A percentile compares a stretch with the other conserved stretches of the same genome.
Conservation (phyloP, 768 basidiomycete species). For the Hysterangium stoloniferum region DNA sequence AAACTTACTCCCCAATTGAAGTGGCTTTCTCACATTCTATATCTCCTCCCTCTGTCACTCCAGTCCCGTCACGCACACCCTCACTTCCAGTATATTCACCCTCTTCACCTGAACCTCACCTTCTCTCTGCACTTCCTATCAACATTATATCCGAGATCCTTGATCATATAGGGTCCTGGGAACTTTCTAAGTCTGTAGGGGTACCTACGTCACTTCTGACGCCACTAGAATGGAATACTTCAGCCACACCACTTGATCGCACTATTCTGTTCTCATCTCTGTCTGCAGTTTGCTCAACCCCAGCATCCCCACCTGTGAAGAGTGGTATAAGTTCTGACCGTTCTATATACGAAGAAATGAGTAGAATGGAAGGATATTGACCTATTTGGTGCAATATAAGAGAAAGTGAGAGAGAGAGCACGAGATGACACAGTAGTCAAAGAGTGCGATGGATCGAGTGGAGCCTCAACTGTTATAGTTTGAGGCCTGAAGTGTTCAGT, state of each 20-base stretch:
- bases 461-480: no score
- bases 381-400: no score
- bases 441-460: no score
- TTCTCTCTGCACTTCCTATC: conserved; percentile 55
- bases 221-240: conserved; percentile 59
- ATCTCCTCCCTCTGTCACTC: conserved; percentile 12
- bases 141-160: conserved; percentile 73
- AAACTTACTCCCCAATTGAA: conserved; percentile 66
- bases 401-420: no score
- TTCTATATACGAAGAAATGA: no score
- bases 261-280: conserved; percentile 64
- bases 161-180: conserved; percentile 78
- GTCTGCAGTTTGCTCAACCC: conserved; percentile 51
- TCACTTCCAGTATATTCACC: background rate
- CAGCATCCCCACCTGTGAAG: conserved; percentile 38
- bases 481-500: no score
- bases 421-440: no score
- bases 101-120: background rate
- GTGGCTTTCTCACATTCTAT: conserved; percentile 9
- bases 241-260: conserved; percentile 59
- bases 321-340: no score
- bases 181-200: conserved; percentile 69
- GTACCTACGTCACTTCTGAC: conserved; percentile 60
- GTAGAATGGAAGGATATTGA: no score
- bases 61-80: no score